A percentile compares a stretch with the other conserved stretches of the same genome.
Evolutionary conservation across 2,329 filamentous ascomycete genomes (phyloP).

Genomic region (Sarocladiaceae sp.): DNA sequence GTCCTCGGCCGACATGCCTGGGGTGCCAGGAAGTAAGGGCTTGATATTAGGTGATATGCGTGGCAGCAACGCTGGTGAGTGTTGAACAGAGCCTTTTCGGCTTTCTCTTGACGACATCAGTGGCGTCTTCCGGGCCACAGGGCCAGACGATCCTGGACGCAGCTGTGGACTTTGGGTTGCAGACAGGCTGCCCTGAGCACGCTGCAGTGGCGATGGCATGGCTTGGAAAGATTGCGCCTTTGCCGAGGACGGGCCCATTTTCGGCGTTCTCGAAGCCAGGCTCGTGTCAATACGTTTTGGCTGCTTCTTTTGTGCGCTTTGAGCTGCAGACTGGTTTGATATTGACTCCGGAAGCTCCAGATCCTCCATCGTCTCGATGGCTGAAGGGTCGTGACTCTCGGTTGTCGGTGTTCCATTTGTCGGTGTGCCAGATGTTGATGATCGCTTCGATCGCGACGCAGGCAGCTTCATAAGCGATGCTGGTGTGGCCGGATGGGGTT

Average conservation of each 20-base stretch:
- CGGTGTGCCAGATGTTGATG: constrained; percentile 29
- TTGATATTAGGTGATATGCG: constrained; percentile 94
- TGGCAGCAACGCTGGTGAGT: constrained; percentile 81
- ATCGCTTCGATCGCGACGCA: constrained; percentile 47
- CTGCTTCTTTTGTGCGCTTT: constrained; percentile 7
- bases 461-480: constrained; percentile 81
- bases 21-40: constrained; percentile 67
- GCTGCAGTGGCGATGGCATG: constrained; percentile 45
- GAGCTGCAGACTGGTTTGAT: constrained; percentile 20
- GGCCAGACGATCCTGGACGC: constrained; percentile 42
- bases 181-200: constrained; percentile 38
- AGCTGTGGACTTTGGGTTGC: constrained; percentile 65
- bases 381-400: constrained; percentile 32
- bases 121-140: constrained; percentile 49
- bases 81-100: constrained; percentile 72
- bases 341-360: constrained; percentile 71
- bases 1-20: constrained; percentile 51
- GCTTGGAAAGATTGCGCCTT: constrained; percentile 49
- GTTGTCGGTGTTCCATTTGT: constrained; percentile 27
- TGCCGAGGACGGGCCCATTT: constrained; percentile 33
- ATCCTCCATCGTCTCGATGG: constrained; percentile 51
- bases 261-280: constrained; percentile 30
- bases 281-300: constrained; percentile 36
- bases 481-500: constrained; percentile 70
- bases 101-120: constrained; percentile 51